Conservation (phyloP, 805 yeast species). For the Candida tibetensis region DNA sequence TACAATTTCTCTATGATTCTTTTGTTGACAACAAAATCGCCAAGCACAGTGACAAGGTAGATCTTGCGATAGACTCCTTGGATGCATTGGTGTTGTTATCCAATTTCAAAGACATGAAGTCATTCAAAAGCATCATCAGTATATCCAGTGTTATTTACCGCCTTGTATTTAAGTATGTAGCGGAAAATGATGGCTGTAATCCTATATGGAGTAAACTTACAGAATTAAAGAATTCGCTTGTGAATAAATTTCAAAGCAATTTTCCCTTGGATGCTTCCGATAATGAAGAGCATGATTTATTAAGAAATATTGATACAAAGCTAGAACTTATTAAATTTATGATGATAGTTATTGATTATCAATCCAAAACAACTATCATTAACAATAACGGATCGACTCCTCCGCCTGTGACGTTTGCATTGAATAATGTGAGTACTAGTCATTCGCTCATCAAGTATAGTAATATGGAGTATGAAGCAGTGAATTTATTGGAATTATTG, state of each 20-base stretch:
- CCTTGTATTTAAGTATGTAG: slow-evolving; percentile 44
- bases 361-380: slow-evolving; percentile 38
- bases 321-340: slow-evolving; percentile 74
- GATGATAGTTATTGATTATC: slow-evolving; percentile 43
- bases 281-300: slow-evolving; percentile 46
- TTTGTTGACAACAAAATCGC: slow-evolving; percentile 23
- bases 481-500: slow-evolving; percentile 62
- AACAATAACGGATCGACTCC: slow-evolving; percentile 5
- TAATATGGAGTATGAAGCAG: slow-evolving; percentile 65
- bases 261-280: slow-evolving; percentile 52
- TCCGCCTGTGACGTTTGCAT: slow-evolving; percentile 38
- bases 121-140: slow-evolving; percentile 32
- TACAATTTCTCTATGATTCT: slow-evolving; percentile 37
- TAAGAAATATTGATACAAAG: slow-evolving; percentile 55
- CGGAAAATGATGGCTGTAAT: slow-evolving; percentile 44
- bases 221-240: slow-evolving; percentile 55
- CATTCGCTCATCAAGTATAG: slow-evolving; percentile 64
- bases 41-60: slow-evolving; percentile 28
- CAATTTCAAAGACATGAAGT: slow-evolving; percentile 26
- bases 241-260: slow-evolving; percentile 56
- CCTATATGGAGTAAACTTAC: slow-evolving; percentile 56
- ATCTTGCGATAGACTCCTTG: slow-evolving; percentile 40
- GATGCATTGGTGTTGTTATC: slow-evolving; percentile 29
- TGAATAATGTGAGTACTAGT: slow-evolving; percentile 47
- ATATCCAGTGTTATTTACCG: slow-evolving; percentile 41